phyloP scores from a whole-genome alignment of 805 yeast species.

The Cyberlindnera meyerae region DNA sequence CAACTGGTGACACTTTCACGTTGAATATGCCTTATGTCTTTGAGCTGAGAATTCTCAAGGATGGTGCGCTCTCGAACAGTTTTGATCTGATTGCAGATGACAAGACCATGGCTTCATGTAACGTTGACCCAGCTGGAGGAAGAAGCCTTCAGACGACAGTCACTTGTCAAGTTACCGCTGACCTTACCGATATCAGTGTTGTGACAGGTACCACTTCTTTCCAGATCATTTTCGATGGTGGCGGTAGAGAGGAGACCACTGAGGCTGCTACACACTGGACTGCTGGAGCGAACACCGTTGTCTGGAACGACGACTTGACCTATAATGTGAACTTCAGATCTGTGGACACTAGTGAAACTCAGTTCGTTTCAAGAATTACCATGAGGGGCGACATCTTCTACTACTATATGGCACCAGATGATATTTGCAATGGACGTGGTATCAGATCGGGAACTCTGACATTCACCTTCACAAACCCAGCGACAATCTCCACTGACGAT shows the following conservation, averaged over 20 bases:
- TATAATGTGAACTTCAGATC: constrained; percentile 1
- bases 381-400: constrained; percentile 15
- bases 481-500: neutral
- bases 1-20: constrained; percentile 15
- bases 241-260: constrained; percentile 7
- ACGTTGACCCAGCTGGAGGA: constrained; percentile 12
- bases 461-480: neutral
- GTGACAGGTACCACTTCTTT: constrained; percentile 8
- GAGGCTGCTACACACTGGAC: constrained; percentile 11
- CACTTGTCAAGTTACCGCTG: constrained; percentile 9
- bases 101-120: constrained; percentile 12
- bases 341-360: neutral
- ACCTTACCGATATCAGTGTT: constrained; percentile 1
- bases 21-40: constrained; percentile 14
- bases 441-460: constrained; percentile 10
- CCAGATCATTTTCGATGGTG: constrained; percentile 12
- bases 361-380: constrained; percentile 11
- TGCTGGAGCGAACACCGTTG: constrained; percentile 12
- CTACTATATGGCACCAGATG: constrained; percentile 7
- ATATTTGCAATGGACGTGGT: constrained; percentile 3
- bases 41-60: constrained; percentile 10
- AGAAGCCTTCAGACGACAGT: constrained; percentile 3
- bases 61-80: constrained; percentile 1
- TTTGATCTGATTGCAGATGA: constrained; percentile 10
- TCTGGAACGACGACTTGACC: constrained; percentile 12